A percentile compares a stretch with the other conserved stretches of the same genome.
Evolutionary conservation across 148 eudicot species (phyloP).

Genomic region (Chenopodium formosanum): DNA sequence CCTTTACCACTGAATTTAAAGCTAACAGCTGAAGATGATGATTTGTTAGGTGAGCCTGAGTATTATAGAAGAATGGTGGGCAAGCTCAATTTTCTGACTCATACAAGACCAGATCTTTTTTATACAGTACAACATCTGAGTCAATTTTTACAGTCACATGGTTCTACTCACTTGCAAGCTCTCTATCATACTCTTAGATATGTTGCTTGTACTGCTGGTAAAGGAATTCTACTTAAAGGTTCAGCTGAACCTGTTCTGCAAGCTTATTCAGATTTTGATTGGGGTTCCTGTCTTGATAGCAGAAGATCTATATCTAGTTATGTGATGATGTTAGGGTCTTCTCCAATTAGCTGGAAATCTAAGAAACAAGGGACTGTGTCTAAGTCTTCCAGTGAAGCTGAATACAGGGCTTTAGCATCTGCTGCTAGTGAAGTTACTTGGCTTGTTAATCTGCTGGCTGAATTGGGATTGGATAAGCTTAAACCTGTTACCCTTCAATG

Average conservation of each 20-base stretch:
- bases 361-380: not conserved
- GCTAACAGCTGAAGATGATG: not conserved
- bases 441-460: not conserved
- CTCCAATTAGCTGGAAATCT: not conserved
- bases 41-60: not conserved
- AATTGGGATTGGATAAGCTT: not conserved
- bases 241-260: accelerated
- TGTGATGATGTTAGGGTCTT: not conserved
- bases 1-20: no score
- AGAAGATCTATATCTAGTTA: not conserved
- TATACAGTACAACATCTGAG: not conserved
- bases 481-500: not conserved
- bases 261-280: not conserved
- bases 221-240: not conserved
- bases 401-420: not conserved
- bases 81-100: not conserved
- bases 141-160: not conserved
- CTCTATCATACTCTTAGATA: not conserved
- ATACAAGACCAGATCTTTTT: not conserved
- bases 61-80: not conserved
- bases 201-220: not conserved
- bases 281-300: not conserved
- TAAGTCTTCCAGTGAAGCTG: not conserved
- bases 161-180: not conserved
- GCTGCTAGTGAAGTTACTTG: not conserved